Base-by-base conservation (phyloP, 176 grass and related monocot genomes). In the Eragrostis curvula region DNA sequence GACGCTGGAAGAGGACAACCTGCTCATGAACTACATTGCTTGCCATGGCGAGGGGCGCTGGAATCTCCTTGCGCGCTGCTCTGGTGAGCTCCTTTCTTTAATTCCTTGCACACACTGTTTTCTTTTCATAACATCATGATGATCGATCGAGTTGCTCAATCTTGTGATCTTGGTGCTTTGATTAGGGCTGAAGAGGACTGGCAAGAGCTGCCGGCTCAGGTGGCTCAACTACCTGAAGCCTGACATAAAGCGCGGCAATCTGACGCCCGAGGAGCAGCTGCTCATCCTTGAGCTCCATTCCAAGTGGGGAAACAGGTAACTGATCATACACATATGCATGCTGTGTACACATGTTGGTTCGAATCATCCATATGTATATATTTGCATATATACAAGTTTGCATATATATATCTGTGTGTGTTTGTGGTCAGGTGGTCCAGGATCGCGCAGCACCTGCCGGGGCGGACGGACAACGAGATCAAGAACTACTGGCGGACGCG, bases 181-280 rank as follows among this genome's bases (percentile, higher is more conserved):
- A n/a, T 21, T 73, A 97, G 94, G 94, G 74, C 86, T 97, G 81
- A 97, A 97, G 88, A 91, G 94, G 79, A 97, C 94, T 0, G 94
- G 94, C 24, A 97, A 94, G 88, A 97, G 94, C 68, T 97, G 94
- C 84, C 86, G 94, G 28, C 85, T 93, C 58, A 67, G 94, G 83
- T 97, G 94, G 94, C 73, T 97, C 14, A 97, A 97, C 74, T 97
- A 97, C 77, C 82, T 97, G 29, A 97, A 97, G 83, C 94, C 94
- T 8, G 94, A 97, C 89, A 88, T 97, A 79, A 94, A 91, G 81
- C 87, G 89, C 42, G 94, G 94, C 50, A 97, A 97, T 11, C 84
- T 97, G 6, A 91, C 94, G 49, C 86, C 91, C 20, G 91, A 97
- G 89, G 94, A 97, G 85, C 94, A 97, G 79, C 88, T 94, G 45